phyloP scores from a whole-genome alignment of 495 filamentous ascomycete species.

The Polyplosphaeria fusca region DNA sequence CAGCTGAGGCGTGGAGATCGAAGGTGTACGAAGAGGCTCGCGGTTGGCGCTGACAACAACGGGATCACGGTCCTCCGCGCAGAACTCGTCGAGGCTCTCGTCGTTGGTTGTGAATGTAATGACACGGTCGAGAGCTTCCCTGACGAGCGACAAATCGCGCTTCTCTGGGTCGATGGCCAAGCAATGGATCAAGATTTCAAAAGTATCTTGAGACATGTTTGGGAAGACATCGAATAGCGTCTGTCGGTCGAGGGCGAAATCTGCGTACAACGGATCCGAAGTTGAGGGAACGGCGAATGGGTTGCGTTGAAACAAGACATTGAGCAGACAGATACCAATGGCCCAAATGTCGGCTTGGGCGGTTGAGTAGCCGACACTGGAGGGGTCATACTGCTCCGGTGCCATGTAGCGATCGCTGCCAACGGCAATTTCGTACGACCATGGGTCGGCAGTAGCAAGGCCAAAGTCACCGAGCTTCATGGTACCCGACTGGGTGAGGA shows the following conservation, averaged over 20 bases:
- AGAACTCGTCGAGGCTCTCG: slow-evolving; percentile 89
- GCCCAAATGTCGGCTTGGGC: slow-evolving; percentile 95
- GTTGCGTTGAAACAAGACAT: slow-evolving; percentile 92
- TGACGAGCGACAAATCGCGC: slow-evolving; percentile 74
- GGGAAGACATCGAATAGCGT: slow-evolving; percentile 97
- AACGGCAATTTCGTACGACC: slow-evolving; percentile 86
- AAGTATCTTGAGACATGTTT: slow-evolving; percentile 97
- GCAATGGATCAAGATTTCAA: slow-evolving; percentile 82
- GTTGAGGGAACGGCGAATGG: slow-evolving; percentile 85
- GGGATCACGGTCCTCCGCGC: slow-evolving; percentile 68
- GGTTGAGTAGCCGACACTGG: slow-evolving; percentile 81
- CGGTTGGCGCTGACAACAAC: slow-evolving; percentile 80
- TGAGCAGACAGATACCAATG: slow-evolving; percentile 90
- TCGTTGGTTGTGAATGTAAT: slow-evolving; percentile 95
- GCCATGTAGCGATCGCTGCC: slow-evolving; percentile 99
- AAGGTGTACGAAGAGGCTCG: slow-evolving; percentile 93
- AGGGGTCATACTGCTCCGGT: slow-evolving; percentile 91
- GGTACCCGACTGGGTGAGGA: slow-evolving; percentile 75
- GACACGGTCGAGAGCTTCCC: slow-evolving; percentile 69
- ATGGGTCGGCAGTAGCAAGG: slow-evolving; percentile 77
- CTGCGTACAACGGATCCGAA: slow-evolving; percentile 82
- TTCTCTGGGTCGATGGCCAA: slow-evolving; percentile 86
- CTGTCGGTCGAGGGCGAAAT: slow-evolving; percentile 88
- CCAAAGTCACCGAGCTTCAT: slow-evolving; percentile 98
- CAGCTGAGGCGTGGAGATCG: slow-evolving; percentile 81